Conservation (phyloP, 2,329 filamentous ascomycete species). For the Lachnellula occidentalis region DNA sequence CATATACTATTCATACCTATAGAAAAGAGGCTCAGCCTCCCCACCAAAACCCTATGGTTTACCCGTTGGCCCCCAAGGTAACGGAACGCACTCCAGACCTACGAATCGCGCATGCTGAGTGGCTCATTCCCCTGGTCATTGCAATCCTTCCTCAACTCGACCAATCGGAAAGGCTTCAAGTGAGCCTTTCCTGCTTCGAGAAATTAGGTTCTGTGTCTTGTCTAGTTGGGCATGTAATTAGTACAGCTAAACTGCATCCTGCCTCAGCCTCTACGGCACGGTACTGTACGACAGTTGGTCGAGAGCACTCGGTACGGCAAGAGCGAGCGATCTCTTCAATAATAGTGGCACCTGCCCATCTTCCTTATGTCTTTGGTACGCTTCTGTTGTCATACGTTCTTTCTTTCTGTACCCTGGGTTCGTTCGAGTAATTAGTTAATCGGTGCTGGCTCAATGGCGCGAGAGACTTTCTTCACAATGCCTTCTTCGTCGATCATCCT, state of each 20-base stretch:
- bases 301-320: background rate
- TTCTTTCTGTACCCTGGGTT: background rate
- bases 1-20: background rate
- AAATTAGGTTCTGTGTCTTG: too few species aligned
- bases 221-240: too few species aligned
- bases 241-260: too few species aligned
- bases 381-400: background rate
- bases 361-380: background rate
- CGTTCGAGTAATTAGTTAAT: background rate
- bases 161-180: too few species aligned
- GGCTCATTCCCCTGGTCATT: too few species aligned
- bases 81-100: too few species aligned
- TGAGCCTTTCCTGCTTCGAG: too few species aligned
- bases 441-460: constrained; percentile 9
- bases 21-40: background rate
- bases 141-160: too few species aligned
- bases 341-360: background rate
- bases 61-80: too few species aligned
- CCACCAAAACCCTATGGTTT: background rate
- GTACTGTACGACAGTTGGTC: background rate
- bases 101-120: too few species aligned
- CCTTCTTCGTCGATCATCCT: constrained; percentile 21
- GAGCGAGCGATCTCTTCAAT: background rate
- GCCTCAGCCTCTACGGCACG: too few species aligned
- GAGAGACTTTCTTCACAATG: constrained; percentile 26